phyloP scores from a whole-genome alignment of 306 rosid species.

The Quercus agrifolia region DNA sequence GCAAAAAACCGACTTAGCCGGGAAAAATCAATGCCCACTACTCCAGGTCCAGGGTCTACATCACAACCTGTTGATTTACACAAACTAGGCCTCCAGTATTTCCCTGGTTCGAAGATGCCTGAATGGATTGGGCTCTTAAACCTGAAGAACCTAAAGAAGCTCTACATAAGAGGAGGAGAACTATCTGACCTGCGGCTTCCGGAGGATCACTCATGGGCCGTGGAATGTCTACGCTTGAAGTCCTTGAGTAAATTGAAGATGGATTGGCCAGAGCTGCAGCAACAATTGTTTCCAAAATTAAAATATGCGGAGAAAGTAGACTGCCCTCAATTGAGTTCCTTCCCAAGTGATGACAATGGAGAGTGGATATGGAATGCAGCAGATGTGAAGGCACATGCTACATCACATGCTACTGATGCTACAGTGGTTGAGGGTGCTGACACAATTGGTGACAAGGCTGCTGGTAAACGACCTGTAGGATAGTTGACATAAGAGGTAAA shows the following conservation, averaged over 20 bases:
- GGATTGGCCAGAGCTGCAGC: background rate
- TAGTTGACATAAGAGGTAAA: too few relatives aligned
- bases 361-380: background rate
- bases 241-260: background rate
- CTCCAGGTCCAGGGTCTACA: background rate
- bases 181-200: background rate
- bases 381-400: too few relatives aligned
- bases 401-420: too few relatives aligned
- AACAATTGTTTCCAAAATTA: background rate
- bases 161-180: slow-evolving; percentile 10
- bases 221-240: background rate
- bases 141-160: background rate
- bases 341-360: slow-evolving; percentile 1
- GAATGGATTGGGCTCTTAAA: background rate
- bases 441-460: too few relatives aligned
- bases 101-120: background rate
- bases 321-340: background rate
- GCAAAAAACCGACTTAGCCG: too few relatives aligned
- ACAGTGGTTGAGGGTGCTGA: too few relatives aligned
- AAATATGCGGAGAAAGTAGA: background rate
- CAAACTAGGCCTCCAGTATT: slow-evolving; percentile 15
- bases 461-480: too few relatives aligned
- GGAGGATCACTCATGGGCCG: background rate
- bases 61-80: background rate
- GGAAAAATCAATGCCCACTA: too few relatives aligned